phyloP scores from a whole-genome alignment of 2,329 filamentous ascomycete species.

The Penicillium sp. region DNA sequence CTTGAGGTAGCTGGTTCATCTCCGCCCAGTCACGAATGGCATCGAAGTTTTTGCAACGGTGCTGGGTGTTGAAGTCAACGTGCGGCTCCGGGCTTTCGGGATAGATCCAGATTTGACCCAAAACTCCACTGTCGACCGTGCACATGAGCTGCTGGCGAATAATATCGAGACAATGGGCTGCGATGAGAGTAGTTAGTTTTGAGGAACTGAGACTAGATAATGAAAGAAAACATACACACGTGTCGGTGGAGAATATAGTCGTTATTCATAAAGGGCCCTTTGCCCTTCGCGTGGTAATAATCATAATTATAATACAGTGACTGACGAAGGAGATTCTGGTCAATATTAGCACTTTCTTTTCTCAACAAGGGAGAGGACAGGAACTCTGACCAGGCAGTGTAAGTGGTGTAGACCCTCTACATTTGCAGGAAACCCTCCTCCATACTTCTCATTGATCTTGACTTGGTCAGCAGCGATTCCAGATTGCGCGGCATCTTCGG shows the following conservation, averaged over 20 bases:
- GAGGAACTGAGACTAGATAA: not conserved
- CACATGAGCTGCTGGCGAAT: conserved; percentile 65
- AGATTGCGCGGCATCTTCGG: conserved; percentile 50
- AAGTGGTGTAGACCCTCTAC: conserved; percentile 36
- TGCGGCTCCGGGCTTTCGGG: conserved; percentile 51
- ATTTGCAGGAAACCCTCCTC: conserved; percentile 53
- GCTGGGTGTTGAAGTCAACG: conserved; percentile 62
- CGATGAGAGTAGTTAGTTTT: not conserved
- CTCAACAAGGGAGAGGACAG: rapidly evolving
- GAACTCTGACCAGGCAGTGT: conserved; percentile 53
- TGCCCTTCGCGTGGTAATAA: conserved; percentile 53
- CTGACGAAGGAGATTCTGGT: conserved; percentile 59
- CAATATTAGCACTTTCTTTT: not conserved
- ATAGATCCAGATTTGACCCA: conserved; percentile 61
- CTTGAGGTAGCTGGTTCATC: conserved; percentile 49
- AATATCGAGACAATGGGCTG: conserved; percentile 61
- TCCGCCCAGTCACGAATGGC: conserved; percentile 56
- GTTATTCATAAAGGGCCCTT: conserved; percentile 57
- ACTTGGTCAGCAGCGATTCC: conserved; percentile 58
- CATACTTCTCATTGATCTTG: conserved; percentile 55
- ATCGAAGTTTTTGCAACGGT: conserved; percentile 60
- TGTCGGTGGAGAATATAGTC: conserved; percentile 57
- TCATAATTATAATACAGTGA: conserved; percentile 59
- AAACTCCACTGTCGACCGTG: conserved; percentile 58
- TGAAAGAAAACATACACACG: conserved; percentile 50